Evolutionary conservation across 2,329 filamentous ascomycete species (phyloP), one percentile per base, ranked within the genome.

Genomic region (Trichoderma sp.): DNA sequence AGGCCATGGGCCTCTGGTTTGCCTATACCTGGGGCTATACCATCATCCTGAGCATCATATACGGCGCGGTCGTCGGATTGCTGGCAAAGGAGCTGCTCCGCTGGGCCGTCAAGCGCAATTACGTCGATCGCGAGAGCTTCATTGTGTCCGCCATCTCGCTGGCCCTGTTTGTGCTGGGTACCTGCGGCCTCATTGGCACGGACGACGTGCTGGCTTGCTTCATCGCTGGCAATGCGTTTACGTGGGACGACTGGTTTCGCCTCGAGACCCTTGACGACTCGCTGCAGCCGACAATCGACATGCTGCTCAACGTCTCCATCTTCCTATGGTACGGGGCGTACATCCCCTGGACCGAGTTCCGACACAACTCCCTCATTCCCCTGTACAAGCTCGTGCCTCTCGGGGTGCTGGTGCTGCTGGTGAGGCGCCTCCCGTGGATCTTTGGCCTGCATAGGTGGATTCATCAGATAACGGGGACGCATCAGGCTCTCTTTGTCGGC

Each of bases 191-290:
- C 82, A 85, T 96, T 56, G 93, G 92, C 1, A 94, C 88, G 43
- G 93, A 97, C 73, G 93, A 97, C 72, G 90, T 97, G 0, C 82
- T 97, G 7, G 93, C 93, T 1, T 96, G 92, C 78, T 97, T 97
- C 74, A 89, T 97, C 70, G 93, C 93, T 2, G 93, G 93, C 1
- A 97, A 96, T 72, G 86, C 86, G 1, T 96, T 97, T 70, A 96
- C 92, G 0, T 94, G 92, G 88, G 93, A 96, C 74, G 92, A 96
- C 77, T 96, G 92, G 92, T 97, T 97, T 77, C 89, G 93, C 0
- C 80, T 94, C 1, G 91, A 96, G 75, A 97, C 93, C 0, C 80
- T 90, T 71, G 93, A 97, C 70, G 94, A 97, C 72, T 93, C 91
- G 2, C 83, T 97, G n/a, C 93, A 97, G 74, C 93, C 93, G 0